Percentiles rank a stretch among this genome's conserved stretches.
Conservation (phyloP, 345 rosid genomes). For the Eucalyptus regnans region DNA sequence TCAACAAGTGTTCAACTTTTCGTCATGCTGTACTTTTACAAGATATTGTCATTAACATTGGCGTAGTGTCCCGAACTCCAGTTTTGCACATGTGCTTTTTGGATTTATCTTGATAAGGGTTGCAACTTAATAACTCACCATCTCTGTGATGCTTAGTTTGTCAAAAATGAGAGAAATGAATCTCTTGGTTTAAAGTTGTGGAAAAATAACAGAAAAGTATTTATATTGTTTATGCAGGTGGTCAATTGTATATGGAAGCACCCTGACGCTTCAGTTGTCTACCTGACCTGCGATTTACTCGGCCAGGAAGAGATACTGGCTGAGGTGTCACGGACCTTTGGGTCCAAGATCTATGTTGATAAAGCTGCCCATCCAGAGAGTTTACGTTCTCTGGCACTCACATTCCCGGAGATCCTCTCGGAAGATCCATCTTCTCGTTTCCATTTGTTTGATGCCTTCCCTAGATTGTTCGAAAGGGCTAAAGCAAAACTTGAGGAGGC, state of each 20-base stretch:
- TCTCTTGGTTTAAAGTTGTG: not conserved
- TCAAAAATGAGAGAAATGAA: not conserved
- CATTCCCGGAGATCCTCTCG: constrained; percentile 49
- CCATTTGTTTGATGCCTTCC: constrained; percentile 61
- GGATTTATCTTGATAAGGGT: not conserved
- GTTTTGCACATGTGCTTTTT: not conserved
- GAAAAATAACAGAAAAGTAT: not conserved
- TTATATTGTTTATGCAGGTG: constrained; percentile 31
- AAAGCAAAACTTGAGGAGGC: constrained; percentile 57
- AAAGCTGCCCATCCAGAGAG: constrained; percentile 34
- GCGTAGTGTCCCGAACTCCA: not conserved
- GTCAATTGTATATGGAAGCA: constrained; percentile 83
- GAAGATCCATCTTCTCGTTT: constrained; percentile 65
- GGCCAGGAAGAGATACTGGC: constrained; percentile 79
- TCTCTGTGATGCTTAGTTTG: not conserved
- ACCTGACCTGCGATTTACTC: constrained; percentile 65
- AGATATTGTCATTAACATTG: not conserved
- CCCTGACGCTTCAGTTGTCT: constrained; percentile 48
- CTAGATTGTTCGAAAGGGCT: constrained; percentile 62
- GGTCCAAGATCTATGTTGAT: constrained; percentile 71
- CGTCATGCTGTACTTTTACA: not conserved
- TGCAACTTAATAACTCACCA: not conserved
- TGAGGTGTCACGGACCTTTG: constrained; percentile 50
- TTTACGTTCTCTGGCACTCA: constrained; percentile 29
- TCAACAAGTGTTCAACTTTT: not conserved